Conservation (phyloP, 176 grass and related monocot species). For the Canna indica region DNA sequence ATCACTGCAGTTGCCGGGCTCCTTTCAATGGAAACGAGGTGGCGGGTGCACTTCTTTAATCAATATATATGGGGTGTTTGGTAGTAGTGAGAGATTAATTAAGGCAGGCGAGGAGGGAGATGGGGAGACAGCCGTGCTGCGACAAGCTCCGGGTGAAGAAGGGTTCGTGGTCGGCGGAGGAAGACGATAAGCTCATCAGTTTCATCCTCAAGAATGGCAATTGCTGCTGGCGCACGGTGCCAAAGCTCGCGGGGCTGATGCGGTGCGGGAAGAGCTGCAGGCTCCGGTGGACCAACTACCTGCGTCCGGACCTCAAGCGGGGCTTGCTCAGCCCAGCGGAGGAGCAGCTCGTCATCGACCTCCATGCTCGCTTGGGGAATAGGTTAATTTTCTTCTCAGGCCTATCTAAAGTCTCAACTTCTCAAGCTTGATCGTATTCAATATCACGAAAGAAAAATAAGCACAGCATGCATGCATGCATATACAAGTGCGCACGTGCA, state of each 20-base stretch:
- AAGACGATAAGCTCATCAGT: slow-evolving; percentile 7
- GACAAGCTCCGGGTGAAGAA: neutral
- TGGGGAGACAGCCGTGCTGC: slow-evolving; percentile 11
- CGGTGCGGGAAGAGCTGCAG: slow-evolving; percentile 96
- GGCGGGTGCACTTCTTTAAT: no score
- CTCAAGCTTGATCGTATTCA: no score
- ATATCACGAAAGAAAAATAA: no score
- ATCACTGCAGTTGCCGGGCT: neutral
- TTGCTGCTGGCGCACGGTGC: slow-evolving; percentile 89
- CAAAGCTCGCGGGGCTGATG: slow-evolving; percentile 71
- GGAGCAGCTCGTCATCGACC: slow-evolving; percentile 76
- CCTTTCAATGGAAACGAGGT: no score
- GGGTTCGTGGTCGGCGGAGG: slow-evolving; percentile 9
- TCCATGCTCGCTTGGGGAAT: slow-evolving; percentile 30
- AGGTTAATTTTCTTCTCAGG: neutral
- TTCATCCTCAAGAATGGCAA: slow-evolving; percentile 15
- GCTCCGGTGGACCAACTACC: slow-evolving; percentile 89
- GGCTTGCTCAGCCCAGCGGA: slow-evolving; percentile 77
- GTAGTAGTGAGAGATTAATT: neutral
- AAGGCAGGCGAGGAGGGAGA: neutral
- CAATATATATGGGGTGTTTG: no score
- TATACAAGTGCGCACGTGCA: no score
- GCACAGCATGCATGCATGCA: no score
- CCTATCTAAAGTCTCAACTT: no score
- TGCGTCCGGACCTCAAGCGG: slow-evolving; percentile 83